Conservation (phyloP, 371 early-diverging fungal species). For the Globomyces sp. region DNA sequence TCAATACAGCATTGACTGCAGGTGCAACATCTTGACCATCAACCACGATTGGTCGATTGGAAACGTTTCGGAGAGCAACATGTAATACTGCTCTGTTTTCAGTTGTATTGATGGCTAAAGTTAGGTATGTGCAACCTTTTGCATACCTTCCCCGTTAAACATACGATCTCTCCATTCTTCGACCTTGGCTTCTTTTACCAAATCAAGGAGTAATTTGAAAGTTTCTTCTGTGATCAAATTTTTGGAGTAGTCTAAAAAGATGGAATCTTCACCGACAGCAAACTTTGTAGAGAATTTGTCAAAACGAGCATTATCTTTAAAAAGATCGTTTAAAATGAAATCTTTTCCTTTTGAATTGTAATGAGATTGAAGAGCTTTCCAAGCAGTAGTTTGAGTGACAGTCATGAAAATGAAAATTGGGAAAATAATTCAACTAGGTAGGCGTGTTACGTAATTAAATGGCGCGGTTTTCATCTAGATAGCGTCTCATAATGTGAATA, state of each 20-base stretch:
- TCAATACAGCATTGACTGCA: slow-evolving; percentile 90
- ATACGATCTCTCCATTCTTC: slow-evolving; percentile 84
- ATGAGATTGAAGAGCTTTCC: slow-evolving; percentile 83
- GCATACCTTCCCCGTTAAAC: slow-evolving; percentile 82
- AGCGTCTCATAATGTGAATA: too few relatives aligned
- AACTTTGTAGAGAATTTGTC: slow-evolving; percentile 73
- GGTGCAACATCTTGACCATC: slow-evolving; percentile 89
- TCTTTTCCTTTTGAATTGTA: slow-evolving; percentile 71
- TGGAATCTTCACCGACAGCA: slow-evolving; percentile 50
- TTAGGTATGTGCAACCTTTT: too few relatives aligned
- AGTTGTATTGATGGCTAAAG: slow-evolving; percentile 85
- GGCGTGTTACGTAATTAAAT: too few relatives aligned
- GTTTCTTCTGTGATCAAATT: slow-evolving; percentile 84
- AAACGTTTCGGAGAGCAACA: slow-evolving; percentile 88
- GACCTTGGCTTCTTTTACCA: slow-evolving; percentile 84
- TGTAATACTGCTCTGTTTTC: slow-evolving; percentile 98
- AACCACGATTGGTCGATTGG: slow-evolving; percentile 75
- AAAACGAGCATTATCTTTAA: slow-evolving; percentile 77
- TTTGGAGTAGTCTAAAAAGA: slow-evolving; percentile 94
- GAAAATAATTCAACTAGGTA: too few relatives aligned
- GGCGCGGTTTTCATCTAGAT: too few relatives aligned
- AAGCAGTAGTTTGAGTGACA: slow-evolving; percentile 44
- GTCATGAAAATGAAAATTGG: slow-evolving; percentile 1
- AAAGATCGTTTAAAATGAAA: slow-evolving; percentile 74
- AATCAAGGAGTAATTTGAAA: slow-evolving; percentile 69